Conservation (phyloP, 768 basidiomycete genomes). For the Suillus lakei region DNA sequence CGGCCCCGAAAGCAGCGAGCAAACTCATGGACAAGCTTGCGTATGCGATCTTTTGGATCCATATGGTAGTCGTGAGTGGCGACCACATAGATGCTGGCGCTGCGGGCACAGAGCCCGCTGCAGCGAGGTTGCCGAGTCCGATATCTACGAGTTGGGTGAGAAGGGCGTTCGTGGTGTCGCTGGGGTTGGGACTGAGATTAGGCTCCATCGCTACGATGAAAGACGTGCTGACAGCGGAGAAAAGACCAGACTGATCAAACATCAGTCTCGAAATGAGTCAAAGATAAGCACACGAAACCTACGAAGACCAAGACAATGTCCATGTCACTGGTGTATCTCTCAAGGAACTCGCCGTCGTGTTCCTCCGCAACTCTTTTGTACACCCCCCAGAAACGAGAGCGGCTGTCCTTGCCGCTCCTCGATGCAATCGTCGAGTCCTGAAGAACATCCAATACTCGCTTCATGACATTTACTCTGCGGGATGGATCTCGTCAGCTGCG, state of each 20-base stretch:
- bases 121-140: conserved; percentile 8
- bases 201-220: conserved; percentile 16
- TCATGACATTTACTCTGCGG: background rate
- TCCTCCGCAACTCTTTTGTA: conserved; percentile 18
- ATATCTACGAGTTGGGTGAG: conserved; percentile 12
- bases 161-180: conserved; percentile 17
- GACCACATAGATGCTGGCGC: background rate
- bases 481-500: background rate
- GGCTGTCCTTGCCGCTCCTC: background rate
- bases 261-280: background rate
- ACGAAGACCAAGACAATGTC: conserved; percentile 28
- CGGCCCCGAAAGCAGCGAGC: conserved; percentile 19
- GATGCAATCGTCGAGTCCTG: background rate
- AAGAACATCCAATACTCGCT: background rate
- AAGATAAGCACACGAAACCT: background rate
- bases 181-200: conserved; percentile 13
- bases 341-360: conserved; percentile 21
- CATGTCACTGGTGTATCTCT: conserved; percentile 20
- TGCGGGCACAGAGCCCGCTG: background rate
- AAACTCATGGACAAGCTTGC: conserved; percentile 17
- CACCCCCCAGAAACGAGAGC: conserved; percentile 15
- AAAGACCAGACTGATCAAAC: conserved; percentile 16
- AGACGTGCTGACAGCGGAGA: conserved; percentile 17
- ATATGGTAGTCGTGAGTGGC: rapidly evolving
- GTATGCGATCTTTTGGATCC: conserved; percentile 15